Evolutionary conservation across 2,329 filamentous ascomycete genomes (phyloP).

Genomic region (Colletotrichum somersetense): DNA sequence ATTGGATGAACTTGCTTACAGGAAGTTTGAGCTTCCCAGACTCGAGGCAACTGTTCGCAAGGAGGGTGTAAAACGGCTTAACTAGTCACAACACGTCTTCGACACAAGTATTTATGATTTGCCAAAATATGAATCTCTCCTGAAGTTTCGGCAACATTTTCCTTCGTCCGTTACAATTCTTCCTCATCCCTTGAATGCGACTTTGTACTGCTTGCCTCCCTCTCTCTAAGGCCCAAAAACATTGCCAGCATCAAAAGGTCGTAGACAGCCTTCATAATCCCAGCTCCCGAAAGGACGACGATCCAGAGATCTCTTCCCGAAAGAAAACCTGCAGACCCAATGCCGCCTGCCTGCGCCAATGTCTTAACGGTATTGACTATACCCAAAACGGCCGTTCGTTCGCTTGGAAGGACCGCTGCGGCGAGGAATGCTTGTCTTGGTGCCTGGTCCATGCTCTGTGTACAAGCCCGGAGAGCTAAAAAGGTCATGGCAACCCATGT

Average conservation of each 20-base stretch:
- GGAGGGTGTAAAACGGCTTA: constrained; percentile 25
- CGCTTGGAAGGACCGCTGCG: constrained; percentile 71
- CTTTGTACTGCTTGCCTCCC: constrained; percentile 43
- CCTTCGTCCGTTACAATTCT: background rate
- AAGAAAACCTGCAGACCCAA: constrained; percentile 73
- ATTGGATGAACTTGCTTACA: constrained; percentile 48
- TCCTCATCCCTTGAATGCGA: constrained; percentile 31
- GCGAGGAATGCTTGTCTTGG: constrained; percentile 78
- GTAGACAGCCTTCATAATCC: constrained; percentile 71
- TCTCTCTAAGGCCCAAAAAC: constrained; percentile 54
- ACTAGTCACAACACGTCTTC: background rate
- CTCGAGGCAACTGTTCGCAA: constrained; percentile 38
- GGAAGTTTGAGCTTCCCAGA: constrained; percentile 57
- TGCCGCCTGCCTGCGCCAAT: constrained; percentile 70
- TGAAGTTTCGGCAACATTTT: background rate
- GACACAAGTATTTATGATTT: background rate
- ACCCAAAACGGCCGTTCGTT: constrained; percentile 80
- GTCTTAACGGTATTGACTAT: constrained; percentile 79
- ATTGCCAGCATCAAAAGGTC: constrained; percentile 69
- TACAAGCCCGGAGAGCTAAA: constrained; percentile 71
- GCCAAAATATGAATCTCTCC: background rate
- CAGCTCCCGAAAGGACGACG: constrained; percentile 73
- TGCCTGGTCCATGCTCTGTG: constrained; percentile 77
- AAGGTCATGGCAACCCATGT: constrained; percentile 69
- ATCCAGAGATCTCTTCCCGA: constrained; percentile 69